These are phyloP conservation scores for Aspergillus oerlinghausenensis DNA, from an alignment of 2,329 filamentous ascomycete genomes.

Conservation along the genomic window DNA sequence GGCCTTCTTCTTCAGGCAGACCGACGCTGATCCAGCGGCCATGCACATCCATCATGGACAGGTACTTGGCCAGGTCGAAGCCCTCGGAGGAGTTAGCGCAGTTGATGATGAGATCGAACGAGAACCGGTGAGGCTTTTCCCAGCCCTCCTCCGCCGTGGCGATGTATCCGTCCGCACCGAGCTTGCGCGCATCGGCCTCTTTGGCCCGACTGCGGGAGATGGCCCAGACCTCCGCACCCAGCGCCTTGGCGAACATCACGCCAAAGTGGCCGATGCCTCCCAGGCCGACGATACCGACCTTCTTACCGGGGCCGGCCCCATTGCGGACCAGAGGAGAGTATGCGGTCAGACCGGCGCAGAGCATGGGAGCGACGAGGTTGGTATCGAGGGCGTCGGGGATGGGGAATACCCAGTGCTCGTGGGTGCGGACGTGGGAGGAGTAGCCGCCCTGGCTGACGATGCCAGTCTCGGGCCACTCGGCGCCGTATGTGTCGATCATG, in stretches of 20 bases:
- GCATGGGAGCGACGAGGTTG: conserved; percentile 67
- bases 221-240: conserved; percentile 59
- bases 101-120: conserved; percentile 65
- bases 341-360: conserved; percentile 77
- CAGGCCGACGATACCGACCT: conserved; percentile 39
- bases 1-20: conserved; percentile 70
- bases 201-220: conserved; percentile 58
- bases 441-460: conserved; percentile 65
- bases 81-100: conserved; percentile 70
- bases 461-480: conserved; percentile 54
- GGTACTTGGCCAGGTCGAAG: conserved; percentile 61
- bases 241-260: conserved; percentile 64
- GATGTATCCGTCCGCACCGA: conserved; percentile 60
- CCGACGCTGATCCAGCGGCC: conserved; percentile 76
- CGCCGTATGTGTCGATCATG: conserved; percentile 49
- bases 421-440: conserved; percentile 63
- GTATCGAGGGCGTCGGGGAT: conserved; percentile 67
- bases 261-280: conserved; percentile 70
- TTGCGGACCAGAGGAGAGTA: conserved; percentile 74
- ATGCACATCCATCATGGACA: conserved; percentile 75
- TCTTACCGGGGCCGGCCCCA: conserved; percentile 63
- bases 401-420: conserved; percentile 66
- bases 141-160: conserved; percentile 55
- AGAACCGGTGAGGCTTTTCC: conserved; percentile 51
- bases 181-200: conserved; percentile 55